These are phyloP conservation scores for Leccinum disarticulatum DNA, from an alignment of 768 basidiomycete species.

Conservation along the genomic window DNA sequence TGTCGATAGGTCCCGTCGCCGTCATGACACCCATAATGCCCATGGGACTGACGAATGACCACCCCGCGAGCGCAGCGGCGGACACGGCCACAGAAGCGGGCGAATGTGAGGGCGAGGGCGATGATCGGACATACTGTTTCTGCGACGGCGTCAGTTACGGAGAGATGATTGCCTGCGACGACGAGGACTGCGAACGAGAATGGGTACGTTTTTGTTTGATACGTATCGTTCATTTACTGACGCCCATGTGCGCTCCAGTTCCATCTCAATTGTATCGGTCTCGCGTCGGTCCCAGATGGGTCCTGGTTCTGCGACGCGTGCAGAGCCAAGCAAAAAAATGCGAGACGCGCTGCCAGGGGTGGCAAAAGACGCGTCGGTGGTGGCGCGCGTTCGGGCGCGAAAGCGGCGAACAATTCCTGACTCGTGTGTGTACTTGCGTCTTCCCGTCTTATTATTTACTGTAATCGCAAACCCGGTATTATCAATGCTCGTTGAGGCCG, in stretches of 20 bases:
- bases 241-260: constrained; percentile 48
- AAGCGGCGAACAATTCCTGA: constrained; percentile 33
- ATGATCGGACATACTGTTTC: constrained; percentile 75
- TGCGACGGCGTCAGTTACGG: constrained; percentile 85
- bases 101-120: constrained; percentile 53
- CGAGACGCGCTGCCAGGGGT: constrained; percentile 49
- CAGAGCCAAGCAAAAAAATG: constrained; percentile 49
- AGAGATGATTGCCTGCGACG: constrained; percentile 95
- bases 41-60: constrained; percentile 31
- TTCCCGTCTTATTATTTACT: constrained; percentile 21
- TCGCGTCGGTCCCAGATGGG: constrained; percentile 64
- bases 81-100: constrained; percentile 46
- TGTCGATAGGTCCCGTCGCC: constrained; percentile 26
- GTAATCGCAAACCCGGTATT: constrained; percentile 17
- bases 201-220: constrained; percentile 61
- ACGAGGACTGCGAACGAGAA: constrained; percentile 74
- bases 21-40: constrained; percentile 26
- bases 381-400: constrained; percentile 31
- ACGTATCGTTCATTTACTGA: constrained; percentile 1
- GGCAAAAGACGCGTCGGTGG: constrained; percentile 51
- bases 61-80: constrained; percentile 37
- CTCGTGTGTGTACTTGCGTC: constrained; percentile 4
- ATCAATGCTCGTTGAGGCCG: not conserved
- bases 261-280: constrained; percentile 73
- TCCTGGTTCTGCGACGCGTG: constrained; percentile 78